These are phyloP conservation scores for Aspergillus asperescens DNA, from an alignment of 495 filamentous ascomycete genomes.

Conservation along the genomic window DNA sequence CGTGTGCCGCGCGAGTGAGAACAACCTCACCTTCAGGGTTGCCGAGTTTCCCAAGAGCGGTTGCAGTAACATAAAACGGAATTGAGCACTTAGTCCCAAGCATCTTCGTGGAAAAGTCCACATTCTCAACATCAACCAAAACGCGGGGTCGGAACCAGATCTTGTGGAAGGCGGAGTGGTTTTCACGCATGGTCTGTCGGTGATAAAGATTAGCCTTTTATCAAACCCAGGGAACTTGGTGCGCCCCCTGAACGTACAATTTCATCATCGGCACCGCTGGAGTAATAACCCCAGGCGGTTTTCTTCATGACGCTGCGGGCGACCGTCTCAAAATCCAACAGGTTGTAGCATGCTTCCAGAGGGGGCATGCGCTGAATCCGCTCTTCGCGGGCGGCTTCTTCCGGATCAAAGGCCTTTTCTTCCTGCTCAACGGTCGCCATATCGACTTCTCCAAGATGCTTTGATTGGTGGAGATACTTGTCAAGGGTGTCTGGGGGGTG, in stretches of 20 bases:
- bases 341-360: constrained; percentile 86
- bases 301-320: constrained; percentile 87
- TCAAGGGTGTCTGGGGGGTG: constrained; percentile 78
- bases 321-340: constrained; percentile 92
- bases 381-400: constrained; percentile 69
- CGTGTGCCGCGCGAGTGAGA: constrained; percentile 74
- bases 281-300: constrained; percentile 95
- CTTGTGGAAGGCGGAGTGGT: constrained; percentile 92
- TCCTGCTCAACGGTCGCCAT: constrained; percentile 77
- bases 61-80: constrained; percentile 91
- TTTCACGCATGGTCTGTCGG: constrained; percentile 87
- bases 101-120: constrained; percentile 86
- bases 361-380: constrained; percentile 73
- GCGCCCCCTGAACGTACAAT: constrained; percentile 64
- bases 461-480: constrained; percentile 74
- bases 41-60: constrained; percentile 86
- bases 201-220: neutral
- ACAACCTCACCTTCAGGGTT: constrained; percentile 86
- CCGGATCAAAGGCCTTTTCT: constrained; percentile 63
- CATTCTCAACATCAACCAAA: constrained; percentile 77
- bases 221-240: neutral
- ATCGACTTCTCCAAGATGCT: constrained; percentile 88
- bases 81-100: constrained; percentile 75
- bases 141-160: constrained; percentile 94
- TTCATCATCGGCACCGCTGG: constrained; percentile 92